Evolutionary conservation across 106 monocot genomes (phyloP), one percentile per base, ranked within the genome.

Genomic region (Hemerocallis citrina): DNA sequence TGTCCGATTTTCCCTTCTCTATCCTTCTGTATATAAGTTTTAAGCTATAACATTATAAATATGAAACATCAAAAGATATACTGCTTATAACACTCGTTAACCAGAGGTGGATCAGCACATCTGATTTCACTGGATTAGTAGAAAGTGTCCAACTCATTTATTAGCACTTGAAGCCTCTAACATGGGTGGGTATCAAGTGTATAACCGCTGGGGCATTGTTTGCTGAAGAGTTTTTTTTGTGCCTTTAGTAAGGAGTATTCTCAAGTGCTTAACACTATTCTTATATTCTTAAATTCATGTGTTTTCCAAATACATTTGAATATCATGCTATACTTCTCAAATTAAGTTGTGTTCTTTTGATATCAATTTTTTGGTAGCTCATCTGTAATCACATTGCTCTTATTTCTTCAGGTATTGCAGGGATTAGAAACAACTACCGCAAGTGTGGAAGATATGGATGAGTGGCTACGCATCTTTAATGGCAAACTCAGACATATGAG

Each of bases 401-500:
- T 29, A 43, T 10, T 64, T 57, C 21, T 70, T 60, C 79, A 99
- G 98, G 82, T 99, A 60, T 70, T 99, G 52, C 79, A 82, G 59
- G 85, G 98, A 55, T 55, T 99, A 64, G 98, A 92, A 63, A 67
- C 72, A 50, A 82, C 92, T 57, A 65, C 66, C 50, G 55, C 58
- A 40, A 82, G 82, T 63, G 88, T 99, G 46, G 98, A 99, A 59
- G 98, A 99, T 70, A 85, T 99, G 82, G 98, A 99, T 73, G 92
- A 99, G 64, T 99, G 98, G 98, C 64, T 99, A n/a, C 68, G 79
- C 0, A 99, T 88, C 44, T 98, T 99, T 57, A 99, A 99, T 75
- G 69, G 85, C 50, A 99, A 99, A 41, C 91, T 99, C 36, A 82
- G 92, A 64, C 98, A 92, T 69, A 99, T 99, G 98, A 82, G 98